Evolutionary conservation across 495 filamentous ascomycete species (phyloP).

Genomic region (Aspergillus asperescens): DNA sequence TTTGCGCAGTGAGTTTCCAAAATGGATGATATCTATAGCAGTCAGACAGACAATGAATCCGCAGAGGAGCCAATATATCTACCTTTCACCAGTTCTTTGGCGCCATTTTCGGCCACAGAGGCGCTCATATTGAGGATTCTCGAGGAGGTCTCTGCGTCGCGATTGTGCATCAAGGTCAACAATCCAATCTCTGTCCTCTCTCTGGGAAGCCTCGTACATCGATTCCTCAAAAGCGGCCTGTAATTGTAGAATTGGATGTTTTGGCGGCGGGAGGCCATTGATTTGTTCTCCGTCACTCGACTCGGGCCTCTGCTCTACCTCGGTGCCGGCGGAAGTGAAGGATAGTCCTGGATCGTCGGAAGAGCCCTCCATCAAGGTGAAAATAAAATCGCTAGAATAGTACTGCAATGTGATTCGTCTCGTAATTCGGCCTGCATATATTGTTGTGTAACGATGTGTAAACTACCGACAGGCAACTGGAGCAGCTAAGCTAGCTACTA

Average conservation of each 20-base stretch:
- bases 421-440: not conserved
- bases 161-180: slow-evolving; percentile 58
- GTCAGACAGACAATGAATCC: slow-evolving; percentile 1
- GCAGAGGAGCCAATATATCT: slow-evolving; percentile 6
- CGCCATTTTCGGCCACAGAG: slow-evolving; percentile 70
- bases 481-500: not conserved
- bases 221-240: slow-evolving; percentile 94
- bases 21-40: slow-evolving; percentile 65
- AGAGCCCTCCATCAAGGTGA: slow-evolving; percentile 1
- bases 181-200: slow-evolving; percentile 42
- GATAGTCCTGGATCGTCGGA: not conserved
- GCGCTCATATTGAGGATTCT: slow-evolving; percentile 56
- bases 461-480: not conserved
- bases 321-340: slow-evolving; percentile 6
- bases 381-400: not conserved
- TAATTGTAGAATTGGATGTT: slow-evolving; percentile 77
- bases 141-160: slow-evolving; percentile 64
- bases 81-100: slow-evolving; percentile 56
- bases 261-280: slow-evolving; percentile 37
- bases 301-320: slow-evolving; percentile 1
- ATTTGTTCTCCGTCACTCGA: not conserved
- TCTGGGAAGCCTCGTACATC: slow-evolving; percentile 61
- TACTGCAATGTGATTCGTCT: not conserved
- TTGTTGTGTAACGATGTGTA: not conserved
- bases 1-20: slow-evolving; percentile 85